Evolutionary conservation across 73 alveolate genomes (phyloP).

Genomic region (Paramecium tetraurelia): DNA sequence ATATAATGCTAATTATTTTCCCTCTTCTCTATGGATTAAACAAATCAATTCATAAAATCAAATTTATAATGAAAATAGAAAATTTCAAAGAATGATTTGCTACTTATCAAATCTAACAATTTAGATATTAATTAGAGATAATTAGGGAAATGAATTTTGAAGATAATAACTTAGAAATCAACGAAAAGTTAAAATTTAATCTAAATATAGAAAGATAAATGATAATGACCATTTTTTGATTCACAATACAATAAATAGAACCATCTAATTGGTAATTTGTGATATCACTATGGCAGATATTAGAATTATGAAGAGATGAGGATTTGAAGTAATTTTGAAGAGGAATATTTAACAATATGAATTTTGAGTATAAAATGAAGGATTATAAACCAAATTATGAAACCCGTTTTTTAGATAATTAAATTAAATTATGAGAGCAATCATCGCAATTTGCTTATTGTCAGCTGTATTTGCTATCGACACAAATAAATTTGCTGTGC

Average conservation of each 20-base stretch:
- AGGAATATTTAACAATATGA: background rate
- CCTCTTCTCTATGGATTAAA: too few species aligned
- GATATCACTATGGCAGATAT: background rate
- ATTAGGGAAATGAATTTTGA: too few species aligned
- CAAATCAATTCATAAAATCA: background rate
- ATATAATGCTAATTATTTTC: too few species aligned
- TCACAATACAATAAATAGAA: background rate
- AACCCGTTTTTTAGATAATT: background rate
- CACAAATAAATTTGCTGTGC: conserved; percentile 14
- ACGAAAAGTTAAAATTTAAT: too few species aligned
- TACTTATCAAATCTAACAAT: too few species aligned
- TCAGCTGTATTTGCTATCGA: background rate
- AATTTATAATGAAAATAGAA: too few species aligned
- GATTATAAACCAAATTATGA: background rate
- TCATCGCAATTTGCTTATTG: conserved; percentile 10
- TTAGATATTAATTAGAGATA: too few species aligned
- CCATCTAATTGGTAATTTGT: background rate
- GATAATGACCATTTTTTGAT: background rate
- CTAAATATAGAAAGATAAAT: background rate
- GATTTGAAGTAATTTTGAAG: background rate
- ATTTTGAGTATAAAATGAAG: background rate
- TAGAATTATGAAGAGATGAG: background rate
- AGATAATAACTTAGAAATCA: too few species aligned
- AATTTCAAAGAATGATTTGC: too few species aligned
- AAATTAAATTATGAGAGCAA: background rate